phyloP scores from a whole-genome alignment of 73 alveolate species.

The Blepharisma japonicum region DNA sequence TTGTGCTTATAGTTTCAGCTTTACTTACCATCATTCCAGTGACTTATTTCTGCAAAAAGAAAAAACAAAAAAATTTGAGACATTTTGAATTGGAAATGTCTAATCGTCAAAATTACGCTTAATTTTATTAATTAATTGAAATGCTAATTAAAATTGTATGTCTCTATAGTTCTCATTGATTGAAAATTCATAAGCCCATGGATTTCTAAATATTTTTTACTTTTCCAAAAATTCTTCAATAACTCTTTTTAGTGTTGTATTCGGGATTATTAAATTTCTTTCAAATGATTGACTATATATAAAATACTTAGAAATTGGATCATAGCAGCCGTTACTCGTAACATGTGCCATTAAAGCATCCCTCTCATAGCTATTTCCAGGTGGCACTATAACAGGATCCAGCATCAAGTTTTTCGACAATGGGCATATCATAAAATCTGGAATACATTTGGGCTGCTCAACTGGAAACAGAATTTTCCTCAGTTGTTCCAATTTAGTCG shows the following conservation, averaged over 20 bases:
- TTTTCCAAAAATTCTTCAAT: constrained; percentile 15
- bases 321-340: not conserved
- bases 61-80: no score
- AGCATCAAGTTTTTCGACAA: not conserved
- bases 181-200: constrained; percentile 18
- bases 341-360: not conserved
- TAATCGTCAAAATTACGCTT: not conserved
- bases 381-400: constrained; percentile 6
- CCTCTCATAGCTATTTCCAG: not conserved
- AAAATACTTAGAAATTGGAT: not conserved
- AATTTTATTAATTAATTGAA: not conserved
- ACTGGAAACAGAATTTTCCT: not conserved
- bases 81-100: no score
- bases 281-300: not conserved
- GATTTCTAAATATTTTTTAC: not conserved
- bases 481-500: constrained; percentile 8
- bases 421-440: constrained; percentile 15
- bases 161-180: not conserved
- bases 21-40: no score
- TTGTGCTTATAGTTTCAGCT: no score
- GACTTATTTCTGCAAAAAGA: no score
- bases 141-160: not conserved
- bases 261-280: not conserved
- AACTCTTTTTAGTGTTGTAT: not conserved
- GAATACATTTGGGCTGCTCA: not conserved